Conservation (phyloP, 2,329 filamentous ascomycete genomes). For the Fusarium lateritium region DNA sequence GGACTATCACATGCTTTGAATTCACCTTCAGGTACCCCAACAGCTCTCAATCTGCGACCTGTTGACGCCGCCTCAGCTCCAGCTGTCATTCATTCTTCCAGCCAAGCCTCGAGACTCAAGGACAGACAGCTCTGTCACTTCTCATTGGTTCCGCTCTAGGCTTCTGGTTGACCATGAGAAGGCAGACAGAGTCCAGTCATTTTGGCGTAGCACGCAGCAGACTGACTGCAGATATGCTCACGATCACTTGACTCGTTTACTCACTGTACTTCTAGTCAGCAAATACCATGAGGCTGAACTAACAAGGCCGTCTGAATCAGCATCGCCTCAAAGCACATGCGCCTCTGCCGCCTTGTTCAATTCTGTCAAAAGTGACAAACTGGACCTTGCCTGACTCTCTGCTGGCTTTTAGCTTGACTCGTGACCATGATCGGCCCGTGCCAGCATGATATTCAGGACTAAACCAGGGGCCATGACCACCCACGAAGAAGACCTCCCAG, state of each 20-base stretch:
- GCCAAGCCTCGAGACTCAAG: constrained; percentile 20
- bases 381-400: constrained; percentile 10
- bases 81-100: constrained; percentile 9
- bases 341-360: constrained; percentile 19
- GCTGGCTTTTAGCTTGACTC: constrained; percentile 18
- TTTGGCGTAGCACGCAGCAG: constrained; percentile 35
- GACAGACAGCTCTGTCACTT: constrained; percentile 28
- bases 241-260: constrained; percentile 36
- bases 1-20: constrained; percentile 49
- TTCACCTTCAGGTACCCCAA: constrained; percentile 24
- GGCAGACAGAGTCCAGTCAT: constrained; percentile 33
- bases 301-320: constrained; percentile 28
- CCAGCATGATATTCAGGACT: constrained; percentile 32
- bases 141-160: constrained; percentile 11
- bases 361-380: constrained; percentile 20
- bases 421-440: constrained; percentile 40
- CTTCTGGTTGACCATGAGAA: constrained; percentile 14
- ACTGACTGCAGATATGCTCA: constrained; percentile 32
- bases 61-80: constrained; percentile 38
- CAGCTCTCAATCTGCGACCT: constrained; percentile 32
- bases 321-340: constrained; percentile 21
- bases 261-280: constrained; percentile 28
- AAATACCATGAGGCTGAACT: constrained; percentile 23
- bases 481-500: constrained; percentile 38
- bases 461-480: constrained; percentile 19